Evolutionary conservation across 495 filamentous ascomycete genomes (phyloP).

Genomic region (Penicillium flavigenum): DNA sequence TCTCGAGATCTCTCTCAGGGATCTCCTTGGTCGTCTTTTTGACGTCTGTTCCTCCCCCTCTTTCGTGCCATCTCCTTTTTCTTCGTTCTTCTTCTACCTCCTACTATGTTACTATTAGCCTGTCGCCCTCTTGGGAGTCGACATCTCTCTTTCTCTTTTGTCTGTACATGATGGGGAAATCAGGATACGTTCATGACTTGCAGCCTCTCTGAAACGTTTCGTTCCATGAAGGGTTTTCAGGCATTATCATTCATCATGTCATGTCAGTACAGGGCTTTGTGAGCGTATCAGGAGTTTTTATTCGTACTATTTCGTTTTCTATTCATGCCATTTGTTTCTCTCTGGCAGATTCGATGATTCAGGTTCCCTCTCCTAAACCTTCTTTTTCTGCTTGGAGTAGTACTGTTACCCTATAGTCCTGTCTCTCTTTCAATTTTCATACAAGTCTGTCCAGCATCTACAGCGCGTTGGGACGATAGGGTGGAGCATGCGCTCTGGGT

Average conservation of each 20-base stretch:
- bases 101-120: slow-evolving; percentile 16
- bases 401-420: not conserved
- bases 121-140: slow-evolving; percentile 7
- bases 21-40: slow-evolving; percentile 1
- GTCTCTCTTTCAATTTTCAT: not conserved
- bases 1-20: not conserved
- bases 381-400: not conserved
- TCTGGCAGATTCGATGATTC: slow-evolving; percentile 2
- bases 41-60: slow-evolving; percentile 8
- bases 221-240: slow-evolving; percentile 6
- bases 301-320: slow-evolving; percentile 9
- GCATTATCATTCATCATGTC: slow-evolving; percentile 16
- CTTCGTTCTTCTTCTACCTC: slow-evolving; percentile 16
- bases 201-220: slow-evolving; percentile 6
- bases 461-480: not conserved
- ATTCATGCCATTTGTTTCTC: slow-evolving; percentile 12
- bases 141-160: slow-evolving; percentile 15
- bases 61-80: slow-evolving; percentile 15
- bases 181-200: slow-evolving; percentile 23
- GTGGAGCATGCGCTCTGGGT: not conserved
- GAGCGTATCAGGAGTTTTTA: slow-evolving; percentile 20
- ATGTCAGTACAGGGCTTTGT: slow-evolving; percentile 17
- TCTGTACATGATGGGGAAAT: slow-evolving; percentile 36
- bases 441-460: slow-evolving; percentile 2
- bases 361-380: not conserved